These are phyloP conservation scores for Mycena pura DNA, from an alignment of 768 basidiomycete species.

Conservation along the genomic window DNA sequence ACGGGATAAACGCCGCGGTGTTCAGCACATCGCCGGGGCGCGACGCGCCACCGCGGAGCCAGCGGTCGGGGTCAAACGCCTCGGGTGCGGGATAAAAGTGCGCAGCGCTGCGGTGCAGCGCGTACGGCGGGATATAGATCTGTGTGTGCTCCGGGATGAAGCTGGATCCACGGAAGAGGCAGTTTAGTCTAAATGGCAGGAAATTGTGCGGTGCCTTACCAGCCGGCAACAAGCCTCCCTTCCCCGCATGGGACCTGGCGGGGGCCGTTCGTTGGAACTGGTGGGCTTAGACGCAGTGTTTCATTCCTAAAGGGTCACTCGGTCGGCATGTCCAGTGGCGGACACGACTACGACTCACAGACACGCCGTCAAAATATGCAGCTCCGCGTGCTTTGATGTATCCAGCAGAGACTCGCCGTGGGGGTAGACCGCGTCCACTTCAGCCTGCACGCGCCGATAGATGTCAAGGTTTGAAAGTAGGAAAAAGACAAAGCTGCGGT, in stretches of 20 bases:
- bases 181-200: background rate
- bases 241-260: slow-evolving; percentile 29
- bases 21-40: slow-evolving; percentile 25
- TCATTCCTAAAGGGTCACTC: slow-evolving; percentile 52
- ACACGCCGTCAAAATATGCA: slow-evolving; percentile 42
- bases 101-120: slow-evolving; percentile 52
- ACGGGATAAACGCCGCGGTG: slow-evolving; percentile 45
- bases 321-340: no score
- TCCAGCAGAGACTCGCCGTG: slow-evolving; percentile 31
- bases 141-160: slow-evolving; percentile 53
- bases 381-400: slow-evolving; percentile 31
- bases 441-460: slow-evolving; percentile 39
- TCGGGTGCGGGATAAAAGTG: slow-evolving; percentile 55
- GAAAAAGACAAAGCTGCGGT: slow-evolving; percentile 37
- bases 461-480: slow-evolving; percentile 38
- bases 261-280: slow-evolving; percentile 51
- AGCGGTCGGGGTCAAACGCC: slow-evolving; percentile 50
- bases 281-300: slow-evolving; percentile 54
- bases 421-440: slow-evolving; percentile 37
- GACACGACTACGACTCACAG: slow-evolving; percentile 37
- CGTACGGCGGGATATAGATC: slow-evolving; percentile 49
- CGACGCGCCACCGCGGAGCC: slow-evolving; percentile 33
- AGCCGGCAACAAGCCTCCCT: background rate
- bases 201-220: background rate
- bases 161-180: no score